A percentile compares a stretch with the other conserved stretches of the same genome.
These are phyloP conservation scores for Phaeosphaeriaceae sp. DNA, from an alignment of 2,329 filamentous ascomycete species.

Conservation along the genomic window DNA sequence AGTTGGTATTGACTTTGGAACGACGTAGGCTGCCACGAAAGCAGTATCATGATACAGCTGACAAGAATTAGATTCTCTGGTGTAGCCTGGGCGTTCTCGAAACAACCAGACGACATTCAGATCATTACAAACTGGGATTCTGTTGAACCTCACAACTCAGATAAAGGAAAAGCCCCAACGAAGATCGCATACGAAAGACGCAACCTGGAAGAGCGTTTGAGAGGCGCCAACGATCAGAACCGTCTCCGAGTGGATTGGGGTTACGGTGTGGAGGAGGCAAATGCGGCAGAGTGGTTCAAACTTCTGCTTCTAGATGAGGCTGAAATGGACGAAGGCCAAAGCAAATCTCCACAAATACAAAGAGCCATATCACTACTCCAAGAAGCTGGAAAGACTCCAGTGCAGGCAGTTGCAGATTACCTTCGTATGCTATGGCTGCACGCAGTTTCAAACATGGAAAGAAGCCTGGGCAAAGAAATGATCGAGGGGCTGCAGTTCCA, in stretches of 20 bases:
- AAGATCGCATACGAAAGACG: conserved; percentile 13
- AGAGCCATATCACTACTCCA: neutral
- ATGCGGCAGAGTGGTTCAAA: conserved; percentile 19
- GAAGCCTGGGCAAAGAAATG: conserved; percentile 1
- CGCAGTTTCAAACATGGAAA: conserved; percentile 13
- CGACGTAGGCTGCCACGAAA: conserved; percentile 28
- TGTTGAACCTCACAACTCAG: conserved; percentile 2
- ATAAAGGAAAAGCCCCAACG: conserved; percentile 14
- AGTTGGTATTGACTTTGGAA: conserved; percentile 42
- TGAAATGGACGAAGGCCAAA: neutral
- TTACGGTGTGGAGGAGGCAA: conserved; percentile 3
- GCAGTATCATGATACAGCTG: neutral
- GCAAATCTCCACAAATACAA: conserved; percentile 4
- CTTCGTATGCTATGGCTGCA: conserved; percentile 20
- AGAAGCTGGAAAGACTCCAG: conserved; percentile 9
- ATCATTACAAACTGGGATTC: conserved; percentile 19
- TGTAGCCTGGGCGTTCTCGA: conserved; percentile 30
- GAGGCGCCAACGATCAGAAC: too few relatives aligned
- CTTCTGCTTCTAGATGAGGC: conserved; percentile 12
- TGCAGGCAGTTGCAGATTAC: conserved; percentile 18
- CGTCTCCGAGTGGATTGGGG: conserved; percentile 2
- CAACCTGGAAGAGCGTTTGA: neutral
- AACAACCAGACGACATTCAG: conserved; percentile 13
- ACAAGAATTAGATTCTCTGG: conserved; percentile 31
- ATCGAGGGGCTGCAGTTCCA: conserved; percentile 2